Evolutionary conservation across 1,284 basidiomycete species (phyloP), one percentile per base, ranked within the genome.

Genomic region (Ceratorhiza oryzae-sativae): DNA sequence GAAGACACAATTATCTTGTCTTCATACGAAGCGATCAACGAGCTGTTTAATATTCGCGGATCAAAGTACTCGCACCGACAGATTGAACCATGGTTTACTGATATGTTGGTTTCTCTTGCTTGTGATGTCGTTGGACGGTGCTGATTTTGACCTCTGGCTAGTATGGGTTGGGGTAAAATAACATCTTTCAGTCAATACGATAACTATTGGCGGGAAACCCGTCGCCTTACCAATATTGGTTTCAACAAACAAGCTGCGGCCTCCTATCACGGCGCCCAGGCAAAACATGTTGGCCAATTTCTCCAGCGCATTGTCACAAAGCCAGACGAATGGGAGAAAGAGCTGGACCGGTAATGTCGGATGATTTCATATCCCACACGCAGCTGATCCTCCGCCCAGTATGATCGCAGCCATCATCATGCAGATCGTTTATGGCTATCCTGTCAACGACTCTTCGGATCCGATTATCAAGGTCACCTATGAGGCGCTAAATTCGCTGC

Each of bases 1-100:
- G 20, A 67, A 6, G 25, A 67, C n/a, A 67, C 49, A 23, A 48
- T 67, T 9, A 41, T 67, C 34, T 42, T 55, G 23, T 62, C 51
- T 18, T 56, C 45, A 15, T 42, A 62, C 30, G 49, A 59, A 34
- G 62, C 45, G 12, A 45, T 41, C 3, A 10, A 34, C 53, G 45
- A 70, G 1, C 41, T 53, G 6, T 71, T 49, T 9, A 72, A 76
- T 39, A 76, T 72, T 58, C 45, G 4, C 20, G 45, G n/a, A 8
- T 15, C 25, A 32, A 34, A 23, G 15, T 61, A 67, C 25, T 67
- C 63, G 4, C 30, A 67, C 3, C 48, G 63, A 23, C 63, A 53
- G 18, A 20, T 20, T 45, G 13, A 39, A n/a, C 53, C 34, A 60
- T 60, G 61, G 20, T 20, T 58, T 15, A 39, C 34, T 8, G 41